These are phyloP conservation scores for Beauveria sp. DNA, from an alignment of 2,329 filamentous ascomycete genomes.

Conservation along the genomic window DNA sequence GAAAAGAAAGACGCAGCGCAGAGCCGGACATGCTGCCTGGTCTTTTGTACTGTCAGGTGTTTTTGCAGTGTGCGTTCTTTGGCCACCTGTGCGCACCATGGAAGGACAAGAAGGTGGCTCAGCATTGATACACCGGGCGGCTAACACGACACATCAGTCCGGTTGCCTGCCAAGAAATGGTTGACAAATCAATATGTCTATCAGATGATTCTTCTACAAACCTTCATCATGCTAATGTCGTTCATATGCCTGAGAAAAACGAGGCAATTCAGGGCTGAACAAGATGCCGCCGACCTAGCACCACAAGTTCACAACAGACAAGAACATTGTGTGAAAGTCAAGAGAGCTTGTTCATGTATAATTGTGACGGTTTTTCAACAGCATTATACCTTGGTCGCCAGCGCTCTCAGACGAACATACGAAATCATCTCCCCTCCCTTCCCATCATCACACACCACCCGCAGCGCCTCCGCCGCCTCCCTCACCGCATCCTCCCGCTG, in stretches of 20 bases:
- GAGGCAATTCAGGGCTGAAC: too few relatives aligned
- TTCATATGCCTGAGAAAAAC: too few relatives aligned
- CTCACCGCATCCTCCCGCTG: slow-evolving; percentile 44
- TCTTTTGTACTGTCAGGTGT: neutral
- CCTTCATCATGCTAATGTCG: too few relatives aligned
- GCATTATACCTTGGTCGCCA: slow-evolving; percentile 31
- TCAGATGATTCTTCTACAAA: too few relatives aligned
- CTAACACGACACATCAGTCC: neutral
- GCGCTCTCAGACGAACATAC: slow-evolving; percentile 47
- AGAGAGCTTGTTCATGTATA: too few relatives aligned
- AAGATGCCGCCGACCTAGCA: too few relatives aligned
- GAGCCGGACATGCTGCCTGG: neutral
- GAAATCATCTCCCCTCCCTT: slow-evolving; percentile 48
- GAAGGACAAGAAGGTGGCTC: neutral
- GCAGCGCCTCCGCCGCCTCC: slow-evolving; percentile 48
- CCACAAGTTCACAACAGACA: too few relatives aligned
- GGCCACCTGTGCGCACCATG: neutral
- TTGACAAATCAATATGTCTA: neutral
- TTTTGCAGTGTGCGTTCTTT: neutral
- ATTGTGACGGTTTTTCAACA: too few relatives aligned
- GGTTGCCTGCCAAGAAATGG: neutral
- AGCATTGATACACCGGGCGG: neutral
- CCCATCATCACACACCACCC: slow-evolving; percentile 45
- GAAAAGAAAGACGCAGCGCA: neutral
- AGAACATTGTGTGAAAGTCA: too few relatives aligned